Base-by-base conservation (phyloP, 768 basidiomycete species). In the Scleroderma bovista region DNA sequence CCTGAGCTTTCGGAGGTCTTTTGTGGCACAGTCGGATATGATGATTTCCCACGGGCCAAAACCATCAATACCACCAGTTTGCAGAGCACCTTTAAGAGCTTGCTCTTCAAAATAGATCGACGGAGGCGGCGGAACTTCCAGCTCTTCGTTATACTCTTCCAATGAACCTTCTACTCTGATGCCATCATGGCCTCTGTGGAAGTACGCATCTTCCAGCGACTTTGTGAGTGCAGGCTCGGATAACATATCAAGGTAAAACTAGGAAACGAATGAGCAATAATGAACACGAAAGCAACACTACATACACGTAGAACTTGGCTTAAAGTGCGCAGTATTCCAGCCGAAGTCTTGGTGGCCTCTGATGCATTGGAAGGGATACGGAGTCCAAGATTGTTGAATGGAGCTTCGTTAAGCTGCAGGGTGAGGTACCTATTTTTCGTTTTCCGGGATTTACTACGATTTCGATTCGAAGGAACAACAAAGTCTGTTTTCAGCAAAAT, bases 311-410 rank as follows among this genome's bases (percentile, higher is more conserved):
- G 44, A 17, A 56, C 56, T 0, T 24, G n/a, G 40, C 57, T 56
- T 49, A 65, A 63, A 2, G 56, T 55, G 0, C 39, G 24, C 29
- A 71, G 47, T 40, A 72, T 46, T 1, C 47, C 13, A 6, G 17
- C 20, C 1, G 48, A 45, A 2, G 56, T 32, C 3, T 32, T 20
- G 3, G 41, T 31, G 2, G 57, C 56, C 9, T 64, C 66, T 11
- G 45, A 48, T 4, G 26, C 32, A 1, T 54, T 57, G 12, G 44
- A 29, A 10, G 71, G 69, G 3, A 60, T 54, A 11, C 29, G 17
- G 3, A 63, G 44, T 5, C 58, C 55, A n/a, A 70, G 55, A 11
- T 52, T 58, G 8, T 55, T 52, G 46, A 72, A 66, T 1, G 58
- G 57, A 20, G 54, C 57, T 5, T 47, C 29, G 38, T 73, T 58